Conservation (phyloP, 2,329 filamentous ascomycete genomes). For the Pseudogymnoascus sp. region DNA sequence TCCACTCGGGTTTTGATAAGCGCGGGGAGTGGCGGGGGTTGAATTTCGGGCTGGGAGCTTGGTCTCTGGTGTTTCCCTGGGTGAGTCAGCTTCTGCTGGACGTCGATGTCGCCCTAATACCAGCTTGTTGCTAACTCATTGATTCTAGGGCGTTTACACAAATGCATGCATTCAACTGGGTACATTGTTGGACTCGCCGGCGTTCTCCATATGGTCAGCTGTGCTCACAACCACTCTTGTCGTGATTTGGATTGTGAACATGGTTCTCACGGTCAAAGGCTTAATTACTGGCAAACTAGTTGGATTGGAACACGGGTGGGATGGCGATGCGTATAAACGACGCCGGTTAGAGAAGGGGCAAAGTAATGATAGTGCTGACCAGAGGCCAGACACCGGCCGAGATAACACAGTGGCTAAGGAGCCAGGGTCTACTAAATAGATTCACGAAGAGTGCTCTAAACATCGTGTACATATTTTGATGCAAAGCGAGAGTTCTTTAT, state of each 20-base stretch:
- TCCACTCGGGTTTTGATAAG: constrained; percentile 23
- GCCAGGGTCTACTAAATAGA: neutral
- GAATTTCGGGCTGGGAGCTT: constrained; percentile 28
- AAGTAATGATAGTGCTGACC: neutral
- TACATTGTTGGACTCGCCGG: constrained; percentile 31
- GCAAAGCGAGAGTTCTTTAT: neutral
- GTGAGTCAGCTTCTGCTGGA: constrained; percentile 20
- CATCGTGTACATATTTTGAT: neutral
- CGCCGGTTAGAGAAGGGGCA: neutral
- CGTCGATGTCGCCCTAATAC: neutral
- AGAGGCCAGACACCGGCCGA: neutral
- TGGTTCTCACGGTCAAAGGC: constrained; percentile 28
- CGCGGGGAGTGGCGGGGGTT: constrained; percentile 18
- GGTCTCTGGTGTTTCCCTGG: constrained; percentile 35
- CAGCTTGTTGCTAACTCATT: neutral
- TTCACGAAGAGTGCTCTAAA: neutral
- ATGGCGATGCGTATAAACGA: constrained; percentile 21
- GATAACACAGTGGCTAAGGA: neutral
- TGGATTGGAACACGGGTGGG: constrained; percentile 26
- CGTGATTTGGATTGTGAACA: constrained; percentile 28
- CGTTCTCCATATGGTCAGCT: constrained; percentile 34
- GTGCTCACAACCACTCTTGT: constrained; percentile 31
- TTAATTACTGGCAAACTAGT: constrained; percentile 27
- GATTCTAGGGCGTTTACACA: constrained; percentile 32
- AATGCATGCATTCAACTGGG: constrained; percentile 33